Evolutionary conservation across 805 yeast genomes (phyloP), one percentile per base, ranked within the genome.

Genomic region (Danielia reshetovae): DNA sequence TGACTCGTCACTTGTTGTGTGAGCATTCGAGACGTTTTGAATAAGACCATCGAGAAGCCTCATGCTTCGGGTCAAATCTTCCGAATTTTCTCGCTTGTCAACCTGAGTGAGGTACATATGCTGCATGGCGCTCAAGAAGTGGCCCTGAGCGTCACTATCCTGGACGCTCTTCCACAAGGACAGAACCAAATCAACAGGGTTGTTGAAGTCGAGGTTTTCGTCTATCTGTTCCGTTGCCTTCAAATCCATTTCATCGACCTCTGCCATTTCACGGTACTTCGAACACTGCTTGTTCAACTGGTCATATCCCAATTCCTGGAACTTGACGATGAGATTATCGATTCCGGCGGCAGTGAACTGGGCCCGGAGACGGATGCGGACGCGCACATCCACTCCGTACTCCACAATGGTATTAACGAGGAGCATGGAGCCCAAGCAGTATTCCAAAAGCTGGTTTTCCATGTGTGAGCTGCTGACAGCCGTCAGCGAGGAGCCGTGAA

Each of bases 391-490:
- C 10, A 52, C 30, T 1, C 75, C 77, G 44, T 65, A 55, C 31
- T 61, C 72, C 10, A 77, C 68, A 13, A 89, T 67, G 1, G 87
- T 77, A 46, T 80, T 79, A 22, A 87, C 65, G 27, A 90, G 67
- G 25, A 85, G 72, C 66, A 87, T 65, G 0, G 94, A 79, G 3
- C 85, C 69, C 32, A 81, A 60, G 11, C 83, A 72, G 55, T 85
- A 89, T 37, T 88, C 95, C 40, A 74, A 61, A 17, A 86, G 61
- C 36, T 79, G 75, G 35, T 70, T 71, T 51, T 85, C 90, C 17
- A 77, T 72, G 32, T 70, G 70, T 1, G 42, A 23, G 5, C 36
- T 18, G 21, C 72, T 65, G 16, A 60, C 60, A 0, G 78, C 75
- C 9, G 72, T 57, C 11, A 49, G 34, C n/a, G 22, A 29, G 4